These are phyloP conservation scores for Leishmania mexicana DNA, from an alignment of 208 protist species.

Conservation along the genomic window DNA sequence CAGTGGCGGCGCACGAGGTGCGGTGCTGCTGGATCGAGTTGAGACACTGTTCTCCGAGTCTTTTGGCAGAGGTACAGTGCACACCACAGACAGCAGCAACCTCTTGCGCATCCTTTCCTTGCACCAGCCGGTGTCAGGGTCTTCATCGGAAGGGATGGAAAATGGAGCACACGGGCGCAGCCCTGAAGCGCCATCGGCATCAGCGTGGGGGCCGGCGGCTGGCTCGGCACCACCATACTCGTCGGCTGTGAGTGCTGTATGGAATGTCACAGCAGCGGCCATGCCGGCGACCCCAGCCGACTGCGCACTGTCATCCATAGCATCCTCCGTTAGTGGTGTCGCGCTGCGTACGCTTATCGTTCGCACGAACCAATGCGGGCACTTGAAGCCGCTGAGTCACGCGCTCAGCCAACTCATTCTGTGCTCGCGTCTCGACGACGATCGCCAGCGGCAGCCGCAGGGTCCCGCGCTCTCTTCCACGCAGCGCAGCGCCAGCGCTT, in stretches of 20 bases:
- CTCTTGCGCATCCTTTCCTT: conserved; percentile 11
- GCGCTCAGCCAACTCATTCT: conserved; percentile 24
- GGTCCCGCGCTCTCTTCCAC: background rate
- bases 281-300: background rate
- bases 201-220: no score
- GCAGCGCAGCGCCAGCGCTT: background rate
- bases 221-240: background rate
- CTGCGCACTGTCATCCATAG: background rate
- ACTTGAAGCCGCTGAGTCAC: conserved; percentile 17
- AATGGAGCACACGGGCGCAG: background rate
- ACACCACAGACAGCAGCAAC: conserved; percentile 15
- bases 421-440: conserved; percentile 8
- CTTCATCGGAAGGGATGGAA: background rate
- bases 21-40: conserved; percentile 14
- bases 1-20: conserved; percentile 47
- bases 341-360: conserved; percentile 21
- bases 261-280: conserved; percentile 6
- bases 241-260: conserved; percentile 2
- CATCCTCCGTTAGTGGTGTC: background rate
- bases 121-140: background rate
- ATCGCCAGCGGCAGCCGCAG: background rate
- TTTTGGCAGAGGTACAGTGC: conserved; percentile 9
- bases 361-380: conserved; percentile 18
- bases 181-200: background rate
- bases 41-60: conserved; percentile 14